phyloP scores from a whole-genome alignment of 2,329 filamentous ascomycete genomes.

The Cladosporium phlei region DNA sequence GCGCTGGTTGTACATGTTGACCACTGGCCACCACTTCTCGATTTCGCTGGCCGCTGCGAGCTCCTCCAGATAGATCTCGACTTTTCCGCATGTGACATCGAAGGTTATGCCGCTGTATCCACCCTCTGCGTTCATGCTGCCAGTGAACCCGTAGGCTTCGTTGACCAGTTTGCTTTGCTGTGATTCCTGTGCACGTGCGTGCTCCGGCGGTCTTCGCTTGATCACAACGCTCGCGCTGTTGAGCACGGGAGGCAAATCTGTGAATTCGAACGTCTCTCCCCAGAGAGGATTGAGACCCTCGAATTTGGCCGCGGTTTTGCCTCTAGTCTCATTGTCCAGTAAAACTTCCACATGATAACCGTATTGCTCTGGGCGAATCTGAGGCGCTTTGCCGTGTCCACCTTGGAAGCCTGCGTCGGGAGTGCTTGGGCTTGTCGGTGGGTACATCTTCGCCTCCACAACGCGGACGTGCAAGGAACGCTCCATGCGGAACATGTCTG shows the following conservation, averaged over 20 bases:
- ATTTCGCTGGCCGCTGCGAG: constrained; percentile 70
- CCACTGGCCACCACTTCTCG: constrained; percentile 80
- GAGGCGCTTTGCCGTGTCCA: constrained; percentile 16
- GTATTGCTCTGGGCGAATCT: constrained; percentile 38
- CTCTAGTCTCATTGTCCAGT: constrained; percentile 72
- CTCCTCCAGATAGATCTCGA: constrained; percentile 78
- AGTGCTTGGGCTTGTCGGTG: constrained; percentile 22
- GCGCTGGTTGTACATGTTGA: constrained; percentile 68
- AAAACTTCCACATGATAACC: constrained; percentile 77
- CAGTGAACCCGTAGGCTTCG: constrained; percentile 33
- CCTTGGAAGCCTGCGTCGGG: constrained; percentile 23
- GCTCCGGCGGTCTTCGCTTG: constrained; percentile 53
- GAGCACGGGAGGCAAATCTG: constrained; percentile 64
- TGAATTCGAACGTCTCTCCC: constrained; percentile 75
- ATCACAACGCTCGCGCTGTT: constrained; percentile 67
- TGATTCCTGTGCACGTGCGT: constrained; percentile 25
- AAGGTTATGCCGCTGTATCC: constrained; percentile 45
- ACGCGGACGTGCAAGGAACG: constrained; percentile 56
- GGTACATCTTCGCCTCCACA: constrained; percentile 56
- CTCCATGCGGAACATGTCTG: constrained; percentile 62
- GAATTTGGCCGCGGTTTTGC: constrained; percentile 66
- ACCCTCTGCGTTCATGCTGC: constrained; percentile 32
- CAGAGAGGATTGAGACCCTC: constrained; percentile 73
- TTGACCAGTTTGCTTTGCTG: constrained; percentile 37
- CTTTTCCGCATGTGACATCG: constrained; percentile 57